phyloP scores from a whole-genome alignment of 1,284 basidiomycete species.

The Cutaneotrichosporon curvatum region DNA sequence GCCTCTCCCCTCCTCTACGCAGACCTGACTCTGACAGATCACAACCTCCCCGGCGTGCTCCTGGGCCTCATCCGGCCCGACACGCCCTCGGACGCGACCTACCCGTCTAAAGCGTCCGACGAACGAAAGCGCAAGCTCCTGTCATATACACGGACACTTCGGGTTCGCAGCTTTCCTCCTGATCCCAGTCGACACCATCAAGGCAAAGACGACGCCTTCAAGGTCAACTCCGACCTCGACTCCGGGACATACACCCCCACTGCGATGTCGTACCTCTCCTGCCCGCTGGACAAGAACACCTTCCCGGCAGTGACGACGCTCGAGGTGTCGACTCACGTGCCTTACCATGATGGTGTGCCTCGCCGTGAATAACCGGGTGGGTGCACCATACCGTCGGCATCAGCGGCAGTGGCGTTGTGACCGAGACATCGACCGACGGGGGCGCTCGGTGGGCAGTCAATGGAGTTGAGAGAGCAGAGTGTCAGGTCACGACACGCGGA shows the following conservation, averaged over 20 bases:
- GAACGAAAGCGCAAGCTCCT: conserved; percentile 1
- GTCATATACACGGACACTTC: conserved; percentile 8
- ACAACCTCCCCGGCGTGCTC: conserved; percentile 2
- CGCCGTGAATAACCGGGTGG: too few relatives aligned
- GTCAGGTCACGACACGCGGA: too few relatives aligned
- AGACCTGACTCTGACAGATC: conserved; percentile 7
- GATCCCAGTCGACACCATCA: too few relatives aligned
- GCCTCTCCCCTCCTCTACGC: conserved; percentile 8
- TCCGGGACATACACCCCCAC: neutral
- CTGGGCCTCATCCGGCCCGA: neutral
- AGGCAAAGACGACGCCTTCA: too few relatives aligned
- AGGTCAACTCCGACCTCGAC: neutral
- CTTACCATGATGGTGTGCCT: too few relatives aligned
- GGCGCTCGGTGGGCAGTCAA: too few relatives aligned
- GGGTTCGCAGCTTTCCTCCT: conserved; percentile 9
- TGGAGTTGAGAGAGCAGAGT: too few relatives aligned
- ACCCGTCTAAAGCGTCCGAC: neutral
- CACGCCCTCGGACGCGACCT: neutral
- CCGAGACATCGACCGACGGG: too few relatives aligned
- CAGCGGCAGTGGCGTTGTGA: too few relatives aligned
- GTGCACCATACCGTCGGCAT: too few relatives aligned
- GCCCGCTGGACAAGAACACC: conserved; percentile 6
- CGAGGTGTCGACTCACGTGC: too few relatives aligned
- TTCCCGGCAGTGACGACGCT: too few relatives aligned
- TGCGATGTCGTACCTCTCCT: neutral